These are phyloP conservation scores for Monascus ruber DNA, from an alignment of 2,329 filamentous ascomycete genomes.

Conservation along the genomic window DNA sequence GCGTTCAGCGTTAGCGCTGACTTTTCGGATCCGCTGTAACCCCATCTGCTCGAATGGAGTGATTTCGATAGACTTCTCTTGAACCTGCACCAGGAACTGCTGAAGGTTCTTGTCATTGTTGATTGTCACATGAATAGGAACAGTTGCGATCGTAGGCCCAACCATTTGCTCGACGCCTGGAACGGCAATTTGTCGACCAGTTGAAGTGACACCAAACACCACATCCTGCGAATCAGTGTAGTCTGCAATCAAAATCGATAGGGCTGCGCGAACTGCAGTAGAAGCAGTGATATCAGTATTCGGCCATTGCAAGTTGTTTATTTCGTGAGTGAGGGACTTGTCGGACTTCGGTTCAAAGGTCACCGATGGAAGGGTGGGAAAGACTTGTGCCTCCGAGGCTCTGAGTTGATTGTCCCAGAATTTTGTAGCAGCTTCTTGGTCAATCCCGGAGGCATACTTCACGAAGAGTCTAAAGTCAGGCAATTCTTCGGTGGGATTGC, in stretches of 20 bases:
- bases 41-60: constrained; percentile 50
- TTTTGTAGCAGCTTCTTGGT: no score
- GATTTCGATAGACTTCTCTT: constrained; percentile 36
- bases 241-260: constrained; percentile 22
- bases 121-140: constrained; percentile 25
- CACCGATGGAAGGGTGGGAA: no score
- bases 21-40: constrained; percentile 34
- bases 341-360: no score
- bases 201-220: constrained; percentile 28
- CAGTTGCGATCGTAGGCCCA: constrained; percentile 30
- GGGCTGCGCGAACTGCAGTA: constrained; percentile 25
- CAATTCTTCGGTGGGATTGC: no score
- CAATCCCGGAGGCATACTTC: no score
- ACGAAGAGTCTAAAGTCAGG: no score
- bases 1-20: constrained; percentile 32
- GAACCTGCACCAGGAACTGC: background rate
- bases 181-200: constrained; percentile 28
- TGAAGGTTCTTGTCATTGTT: constrained; percentile 32
- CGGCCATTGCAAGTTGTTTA: no score
- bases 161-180: constrained; percentile 25
- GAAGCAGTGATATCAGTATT: no score
- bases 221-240: constrained; percentile 27
- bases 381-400: no score
- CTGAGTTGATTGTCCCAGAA: no score
- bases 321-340: no score